Conservation (phyloP, 1,139 yeast genomes). For the Pichia sp. region DNA sequence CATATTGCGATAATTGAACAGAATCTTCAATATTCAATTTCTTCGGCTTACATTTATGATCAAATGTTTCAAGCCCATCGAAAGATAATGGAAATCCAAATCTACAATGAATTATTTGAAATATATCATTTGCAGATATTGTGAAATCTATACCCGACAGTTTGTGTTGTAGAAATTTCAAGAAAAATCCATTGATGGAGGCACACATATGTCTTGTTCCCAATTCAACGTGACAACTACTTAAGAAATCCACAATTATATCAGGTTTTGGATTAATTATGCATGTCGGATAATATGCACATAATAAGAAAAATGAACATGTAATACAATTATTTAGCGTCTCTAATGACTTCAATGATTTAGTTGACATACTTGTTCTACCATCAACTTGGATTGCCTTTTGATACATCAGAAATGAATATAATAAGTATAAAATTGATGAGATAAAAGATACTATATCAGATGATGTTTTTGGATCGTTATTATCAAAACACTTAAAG, state of each 20-base stretch:
- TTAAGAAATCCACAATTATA: constrained; percentile 40
- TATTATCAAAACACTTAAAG: constrained; percentile 20
- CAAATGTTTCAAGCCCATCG: constrained; percentile 54
- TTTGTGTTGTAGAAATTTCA: constrained; percentile 52
- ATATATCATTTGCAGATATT: constrained; percentile 51
- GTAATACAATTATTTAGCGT: constrained; percentile 49
- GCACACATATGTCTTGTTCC: constrained; percentile 70
- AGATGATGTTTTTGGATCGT: neutral
- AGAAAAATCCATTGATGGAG: constrained; percentile 52
- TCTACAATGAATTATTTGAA: constrained; percentile 73
- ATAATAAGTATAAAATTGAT: constrained; percentile 36
- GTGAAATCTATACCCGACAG: constrained; percentile 40
- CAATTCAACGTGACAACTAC: constrained; percentile 62
- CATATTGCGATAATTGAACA: constrained; percentile 48
- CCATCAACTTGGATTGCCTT: constrained; percentile 33
- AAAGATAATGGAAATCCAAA: constrained; percentile 61
- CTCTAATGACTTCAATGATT: constrained; percentile 32
- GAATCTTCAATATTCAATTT: constrained; percentile 46
- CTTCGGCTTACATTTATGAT: constrained; percentile 53
- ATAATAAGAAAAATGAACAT: constrained; percentile 36
- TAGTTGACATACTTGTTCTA: constrained; percentile 22
- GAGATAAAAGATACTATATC: constrained; percentile 21
- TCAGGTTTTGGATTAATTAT: constrained; percentile 19
- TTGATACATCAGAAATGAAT: constrained; percentile 42
- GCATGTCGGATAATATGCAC: constrained; percentile 30